These are phyloP conservation scores for Quercus suber DNA, from an alignment of 306 rosid species.

Conservation along the genomic window DNA sequence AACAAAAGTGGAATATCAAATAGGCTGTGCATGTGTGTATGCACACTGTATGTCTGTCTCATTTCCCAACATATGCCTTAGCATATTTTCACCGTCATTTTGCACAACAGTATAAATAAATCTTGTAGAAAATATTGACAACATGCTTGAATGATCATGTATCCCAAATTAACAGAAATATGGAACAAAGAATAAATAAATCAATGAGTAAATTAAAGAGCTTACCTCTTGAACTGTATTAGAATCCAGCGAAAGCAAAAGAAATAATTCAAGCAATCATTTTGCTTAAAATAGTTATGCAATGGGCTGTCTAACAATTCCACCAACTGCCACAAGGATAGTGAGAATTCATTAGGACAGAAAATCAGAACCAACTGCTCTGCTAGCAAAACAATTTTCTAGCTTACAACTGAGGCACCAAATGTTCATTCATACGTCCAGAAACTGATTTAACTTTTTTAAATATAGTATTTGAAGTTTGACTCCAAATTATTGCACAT, in stretches of 20 bases:
- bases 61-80: background rate
- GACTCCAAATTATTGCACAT: background rate
- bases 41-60: background rate
- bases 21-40: background rate
- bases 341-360: slow-evolving; percentile 20
- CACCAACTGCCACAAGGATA: slow-evolving; percentile 72
- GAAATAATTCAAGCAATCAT: slow-evolving; percentile 92
- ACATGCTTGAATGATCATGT: background rate
- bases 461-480: background rate
- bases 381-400: background rate
- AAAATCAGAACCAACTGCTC: slow-evolving; percentile 8
- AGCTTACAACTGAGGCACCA: background rate
- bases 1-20: background rate
- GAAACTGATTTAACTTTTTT: background rate
- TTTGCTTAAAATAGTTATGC: slow-evolving; percentile 87
- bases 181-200: background rate
- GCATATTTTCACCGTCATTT: background rate
- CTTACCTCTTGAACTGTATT: slow-evolving; percentile 95
- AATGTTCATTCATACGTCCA: background rate
- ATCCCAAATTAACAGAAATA: background rate
- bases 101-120: background rate
- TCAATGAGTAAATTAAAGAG: background rate
- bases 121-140: background rate
- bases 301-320: slow-evolving; percentile 85
- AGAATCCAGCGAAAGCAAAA: slow-evolving; percentile 98